These are phyloP conservation scores for Saturnispora mendoncae DNA, from an alignment of 805 yeast genomes.

Conservation along the genomic window DNA sequence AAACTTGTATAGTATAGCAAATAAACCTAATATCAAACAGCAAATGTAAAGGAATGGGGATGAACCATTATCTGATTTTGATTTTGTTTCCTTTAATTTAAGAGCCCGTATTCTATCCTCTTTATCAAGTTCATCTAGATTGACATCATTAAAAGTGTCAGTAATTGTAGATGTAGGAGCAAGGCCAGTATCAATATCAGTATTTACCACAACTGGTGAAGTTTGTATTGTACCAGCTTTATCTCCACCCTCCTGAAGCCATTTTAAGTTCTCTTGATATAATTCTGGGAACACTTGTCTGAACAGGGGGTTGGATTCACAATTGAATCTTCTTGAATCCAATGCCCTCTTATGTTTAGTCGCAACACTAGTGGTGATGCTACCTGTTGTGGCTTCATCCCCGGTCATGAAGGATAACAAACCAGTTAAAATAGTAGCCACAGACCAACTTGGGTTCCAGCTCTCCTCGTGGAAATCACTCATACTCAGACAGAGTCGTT, in stretches of 20 bases:
- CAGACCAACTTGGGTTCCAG: constrained; percentile 98
- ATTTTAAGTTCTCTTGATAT: constrained; percentile 34
- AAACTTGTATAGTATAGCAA: constrained; percentile 3
- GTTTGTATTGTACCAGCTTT: background rate
- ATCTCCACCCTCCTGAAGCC: too few species aligned
- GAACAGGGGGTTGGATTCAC: constrained; percentile 48
- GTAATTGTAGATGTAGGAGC: too few species aligned
- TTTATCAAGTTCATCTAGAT: constrained; percentile 37
- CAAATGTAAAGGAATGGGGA: background rate
- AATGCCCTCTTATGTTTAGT: constrained; percentile 50
- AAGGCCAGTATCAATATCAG: too few species aligned
- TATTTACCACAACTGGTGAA: constrained; percentile 6
- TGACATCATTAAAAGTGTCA: constrained; percentile 8
- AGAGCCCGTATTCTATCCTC: constrained; percentile 58
- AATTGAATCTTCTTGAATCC: constrained; percentile 54
- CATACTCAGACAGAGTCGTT: constrained; percentile 82
- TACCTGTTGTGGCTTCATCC: constrained; percentile 76
- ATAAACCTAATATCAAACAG: constrained; percentile 5
- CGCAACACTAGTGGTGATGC: constrained; percentile 54
- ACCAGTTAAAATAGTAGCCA: constrained; percentile 79
- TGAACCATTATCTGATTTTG: background rate
- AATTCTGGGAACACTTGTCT: constrained; percentile 59
- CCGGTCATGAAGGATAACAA: constrained; percentile 88
- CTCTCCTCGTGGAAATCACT: constrained; percentile 90
- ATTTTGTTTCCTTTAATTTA: background rate